These are phyloP conservation scores for Ascochyta clinopodiicola DNA, from an alignment of 2,329 filamentous ascomycete species.

Conservation along the genomic window DNA sequence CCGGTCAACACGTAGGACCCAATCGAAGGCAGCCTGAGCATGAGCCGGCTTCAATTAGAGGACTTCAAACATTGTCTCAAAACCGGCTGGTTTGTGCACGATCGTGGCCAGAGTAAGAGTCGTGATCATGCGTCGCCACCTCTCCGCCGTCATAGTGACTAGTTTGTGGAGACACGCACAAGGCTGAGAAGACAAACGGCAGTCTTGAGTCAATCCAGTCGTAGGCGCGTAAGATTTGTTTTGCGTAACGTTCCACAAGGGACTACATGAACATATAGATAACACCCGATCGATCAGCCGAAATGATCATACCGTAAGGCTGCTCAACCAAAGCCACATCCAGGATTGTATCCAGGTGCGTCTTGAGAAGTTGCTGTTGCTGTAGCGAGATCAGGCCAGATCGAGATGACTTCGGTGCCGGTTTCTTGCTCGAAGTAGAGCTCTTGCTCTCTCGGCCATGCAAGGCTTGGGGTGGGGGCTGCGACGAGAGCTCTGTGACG, in stretches of 20 bases:
- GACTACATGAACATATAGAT: slow-evolving; percentile 78
- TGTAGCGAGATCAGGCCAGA: slow-evolving; percentile 91
- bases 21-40: neutral
- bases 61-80: neutral
- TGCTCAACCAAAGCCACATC: slow-evolving; percentile 88
- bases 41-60: neutral
- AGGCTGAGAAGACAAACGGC: neutral
- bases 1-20: slow-evolving; percentile 11
- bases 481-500: slow-evolving; percentile 46
- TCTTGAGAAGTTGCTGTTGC: slow-evolving; percentile 84
- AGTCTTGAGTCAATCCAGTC: too few species aligned
- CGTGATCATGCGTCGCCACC: neutral
- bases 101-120: neutral
- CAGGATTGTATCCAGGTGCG: slow-evolving; percentile 85
- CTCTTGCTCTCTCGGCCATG: slow-evolving; percentile 36
- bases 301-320: slow-evolving; percentile 92
- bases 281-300: slow-evolving; percentile 85
- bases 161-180: neutral
- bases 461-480: slow-evolving; percentile 23
- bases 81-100: neutral
- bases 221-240: neutral
- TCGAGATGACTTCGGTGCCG: slow-evolving; percentile 62
- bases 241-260: neutral
- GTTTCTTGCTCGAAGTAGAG: slow-evolving; percentile 47
- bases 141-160: neutral